phyloP scores from a whole-genome alignment of 1,139 yeast species.

The Pichia inconspicua region DNA sequence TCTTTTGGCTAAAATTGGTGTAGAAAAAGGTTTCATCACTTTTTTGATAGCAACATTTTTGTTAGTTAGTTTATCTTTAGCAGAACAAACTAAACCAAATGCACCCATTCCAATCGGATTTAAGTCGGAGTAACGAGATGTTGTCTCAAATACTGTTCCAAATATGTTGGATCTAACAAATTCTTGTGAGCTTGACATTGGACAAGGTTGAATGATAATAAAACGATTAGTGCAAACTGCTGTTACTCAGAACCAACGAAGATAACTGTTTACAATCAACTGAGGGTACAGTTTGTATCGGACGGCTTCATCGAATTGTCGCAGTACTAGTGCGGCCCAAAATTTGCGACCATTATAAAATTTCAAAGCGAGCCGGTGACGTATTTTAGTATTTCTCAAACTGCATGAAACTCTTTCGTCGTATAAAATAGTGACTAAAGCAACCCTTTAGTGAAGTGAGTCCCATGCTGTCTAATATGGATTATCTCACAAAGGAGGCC shows the following conservation, averaged over 20 bases:
- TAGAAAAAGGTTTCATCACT: constrained; percentile 94
- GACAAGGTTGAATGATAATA: not conserved
- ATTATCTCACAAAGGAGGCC: constrained; percentile 10
- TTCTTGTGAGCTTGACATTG: constrained; percentile 18
- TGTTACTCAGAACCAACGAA: not conserved
- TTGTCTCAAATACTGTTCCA: constrained; percentile 91
- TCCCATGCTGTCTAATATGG: not conserved
- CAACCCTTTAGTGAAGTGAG: too few relatives aligned
- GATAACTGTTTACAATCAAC: not conserved
- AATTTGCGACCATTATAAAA: not conserved
- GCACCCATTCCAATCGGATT: constrained; percentile 99
- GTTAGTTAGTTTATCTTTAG: constrained; percentile 74
- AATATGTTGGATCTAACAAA: constrained; percentile 47
- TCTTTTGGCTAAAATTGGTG: constrained; percentile 90
- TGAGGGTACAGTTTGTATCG: not conserved
- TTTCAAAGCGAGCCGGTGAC: too few relatives aligned
- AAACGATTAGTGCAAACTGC: not conserved
- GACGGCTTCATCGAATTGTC: not conserved
- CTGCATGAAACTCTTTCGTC: too few relatives aligned
- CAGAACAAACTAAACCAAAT: constrained; percentile 95
- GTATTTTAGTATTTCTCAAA: too few relatives aligned
- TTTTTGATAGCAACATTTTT: constrained; percentile 96
- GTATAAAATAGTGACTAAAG: too few relatives aligned
- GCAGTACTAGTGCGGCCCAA: not conserved
- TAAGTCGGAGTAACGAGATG: constrained; percentile 80